phyloP scores from a whole-genome alignment of 495 filamentous ascomycete genomes.

The Cenococcum geophilum region DNA sequence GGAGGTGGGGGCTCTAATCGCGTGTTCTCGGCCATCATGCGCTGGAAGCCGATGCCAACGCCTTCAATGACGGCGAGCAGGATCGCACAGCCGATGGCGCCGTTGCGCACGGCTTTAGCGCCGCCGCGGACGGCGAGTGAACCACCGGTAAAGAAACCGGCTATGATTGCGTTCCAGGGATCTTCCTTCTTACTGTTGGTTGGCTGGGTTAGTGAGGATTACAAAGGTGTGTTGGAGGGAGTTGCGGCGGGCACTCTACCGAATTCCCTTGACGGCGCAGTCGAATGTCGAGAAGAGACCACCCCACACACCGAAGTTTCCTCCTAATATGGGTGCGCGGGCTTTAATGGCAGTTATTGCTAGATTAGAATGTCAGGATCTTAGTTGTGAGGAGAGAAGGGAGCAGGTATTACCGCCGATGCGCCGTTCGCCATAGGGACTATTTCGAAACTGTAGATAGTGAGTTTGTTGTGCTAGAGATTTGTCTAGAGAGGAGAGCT shows the following conservation, averaged over 20 bases:
- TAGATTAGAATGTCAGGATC: slow-evolving; percentile 7
- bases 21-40: slow-evolving; percentile 90
- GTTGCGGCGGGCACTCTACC: slow-evolving; percentile 31
- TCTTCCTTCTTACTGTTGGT: slow-evolving; percentile 75
- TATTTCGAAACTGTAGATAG: slow-evolving; percentile 32
- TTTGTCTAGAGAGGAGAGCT: not conserved
- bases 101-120: slow-evolving; percentile 79
- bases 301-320: slow-evolving; percentile 98
- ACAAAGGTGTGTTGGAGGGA: not conserved
- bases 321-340: slow-evolving; percentile 87
- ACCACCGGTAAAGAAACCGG: slow-evolving; percentile 95
- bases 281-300: slow-evolving; percentile 91
- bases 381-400: not conserved
- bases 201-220: slow-evolving; percentile 5
- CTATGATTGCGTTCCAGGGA: slow-evolving; percentile 91
- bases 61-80: slow-evolving; percentile 94
- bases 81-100: slow-evolving; percentile 90
- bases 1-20: slow-evolving; percentile 59
- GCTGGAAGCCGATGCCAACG: slow-evolving; percentile 93
- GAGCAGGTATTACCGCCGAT: slow-evolving; percentile 56
- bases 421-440: slow-evolving; percentile 82
- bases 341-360: slow-evolving; percentile 94
- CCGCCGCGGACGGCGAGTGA: slow-evolving; percentile 86
- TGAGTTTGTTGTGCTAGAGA: not conserved
- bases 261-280: slow-evolving; percentile 91